A percentile compares a stretch with the other conserved stretches of the same genome.
phyloP scores from a whole-genome alignment of 495 filamentous ascomycete genomes.

The Neurospora sp. region DNA sequence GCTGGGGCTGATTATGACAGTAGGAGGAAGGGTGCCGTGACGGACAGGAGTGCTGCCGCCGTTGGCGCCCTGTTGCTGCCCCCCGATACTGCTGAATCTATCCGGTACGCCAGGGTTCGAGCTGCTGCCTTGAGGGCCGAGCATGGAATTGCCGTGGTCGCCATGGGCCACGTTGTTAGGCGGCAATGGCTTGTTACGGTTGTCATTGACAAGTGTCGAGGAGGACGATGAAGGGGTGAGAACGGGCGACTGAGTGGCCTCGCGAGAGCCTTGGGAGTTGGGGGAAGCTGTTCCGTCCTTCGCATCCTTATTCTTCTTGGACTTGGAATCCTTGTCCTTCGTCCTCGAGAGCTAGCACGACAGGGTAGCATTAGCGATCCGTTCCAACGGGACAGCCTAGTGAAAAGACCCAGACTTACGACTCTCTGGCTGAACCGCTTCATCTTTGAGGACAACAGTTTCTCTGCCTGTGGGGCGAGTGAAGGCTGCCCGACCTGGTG shows the following conservation, averaged over 20 bases:
- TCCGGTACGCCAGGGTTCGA: constrained; percentile 27
- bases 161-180: constrained; percentile 51
- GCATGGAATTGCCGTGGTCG: constrained; percentile 30
- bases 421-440: constrained; percentile 97
- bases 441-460: constrained; percentile 57
- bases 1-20: constrained; percentile 92
- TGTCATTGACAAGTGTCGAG: constrained; percentile 66
- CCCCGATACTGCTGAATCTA: constrained; percentile 31
- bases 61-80: constrained; percentile 38
- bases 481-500: constrained; percentile 24
- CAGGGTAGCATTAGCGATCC: constrained; percentile 5
- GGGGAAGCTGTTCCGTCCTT: constrained; percentile 71
- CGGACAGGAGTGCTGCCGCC: constrained; percentile 59
- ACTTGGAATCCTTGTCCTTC: constrained; percentile 85
- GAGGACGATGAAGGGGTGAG: constrained; percentile 75
- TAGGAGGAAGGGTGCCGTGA: constrained; percentile 66
- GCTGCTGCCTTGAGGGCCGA: constrained; percentile 29
- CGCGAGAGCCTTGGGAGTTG: constrained; percentile 46
- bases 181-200: constrained; percentile 70
- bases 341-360: constrained; percentile 80
- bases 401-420: constrained; percentile 40
- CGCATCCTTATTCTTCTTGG: constrained; percentile 84
- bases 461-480: constrained; percentile 23
- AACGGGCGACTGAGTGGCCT: constrained; percentile 46
- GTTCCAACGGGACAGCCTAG: constrained; percentile 8